Base-by-base conservation (phyloP, 352 stramenopile genomes). In the Phytophthora sp. region DNA sequence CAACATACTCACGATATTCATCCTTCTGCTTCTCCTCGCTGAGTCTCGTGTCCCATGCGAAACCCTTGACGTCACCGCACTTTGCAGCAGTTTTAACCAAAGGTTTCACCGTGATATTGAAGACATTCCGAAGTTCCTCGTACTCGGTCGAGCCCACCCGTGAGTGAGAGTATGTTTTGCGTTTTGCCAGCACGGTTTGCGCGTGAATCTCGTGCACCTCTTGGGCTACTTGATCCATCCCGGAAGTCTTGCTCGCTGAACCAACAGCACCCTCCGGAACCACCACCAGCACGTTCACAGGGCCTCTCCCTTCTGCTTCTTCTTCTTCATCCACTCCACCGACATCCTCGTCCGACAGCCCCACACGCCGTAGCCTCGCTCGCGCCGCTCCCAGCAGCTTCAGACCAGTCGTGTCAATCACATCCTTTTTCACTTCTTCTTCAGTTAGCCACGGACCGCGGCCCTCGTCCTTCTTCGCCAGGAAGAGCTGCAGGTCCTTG, bases 1-100 rank as follows among this genome's bases (percentile, higher is more conserved):
- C 62, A 44, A 80, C 54, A 35, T 77, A 82, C 43, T 24, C n/a
- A 23, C 56, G 55, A 66, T 79, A 77, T 56, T 26, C 44, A 27
- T 60, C 46, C 24, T 56, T 46, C 55, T 76, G 68, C 35, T 72
- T 56, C 35, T 76, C 67, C 51, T 83, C 66, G 20, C 28, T 71
- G 26, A 78, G 70, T 28, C 32, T 41, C 34, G 20, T 53, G 54
- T 53, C 32, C 68, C 64, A 77, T 17, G 23, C 15, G 45, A 67
- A 75, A 48, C 34, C 23, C 42, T 66, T 20, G 43, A 46, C 53
- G 20, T 27, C 26, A 64, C 15, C 30, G 6, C 13, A n/a, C 23
- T 66, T 17, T 42, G n/a, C 21, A 56, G 44, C 20, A 60, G 39
- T 44, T 18, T 41, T 38, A 18, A 15, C 3, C 37, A 39, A 30